phyloP scores from a whole-genome alignment of 805 yeast species.

The Millerozyma acaciae region DNA sequence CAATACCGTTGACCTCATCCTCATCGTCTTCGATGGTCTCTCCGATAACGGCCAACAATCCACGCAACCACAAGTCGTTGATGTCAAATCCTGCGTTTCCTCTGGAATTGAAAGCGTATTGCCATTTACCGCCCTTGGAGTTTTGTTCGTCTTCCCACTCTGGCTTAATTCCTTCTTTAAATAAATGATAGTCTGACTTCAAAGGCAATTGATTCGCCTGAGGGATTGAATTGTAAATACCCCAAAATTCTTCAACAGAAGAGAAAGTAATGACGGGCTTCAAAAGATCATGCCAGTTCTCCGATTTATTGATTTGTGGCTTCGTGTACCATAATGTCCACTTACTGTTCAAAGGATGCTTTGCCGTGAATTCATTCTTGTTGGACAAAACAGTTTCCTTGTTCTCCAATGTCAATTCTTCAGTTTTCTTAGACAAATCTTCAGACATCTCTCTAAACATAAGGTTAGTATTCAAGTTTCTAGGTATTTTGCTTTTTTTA shows the following conservation, averaged over 20 bases:
- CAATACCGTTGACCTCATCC: conserved; percentile 90
- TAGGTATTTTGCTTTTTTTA: no score
- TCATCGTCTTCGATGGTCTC: conserved; percentile 85
- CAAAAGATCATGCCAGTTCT: conserved; percentile 88
- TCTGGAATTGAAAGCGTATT: conserved; percentile 61
- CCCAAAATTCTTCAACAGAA: conserved; percentile 99
- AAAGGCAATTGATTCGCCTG: conserved; percentile 85
- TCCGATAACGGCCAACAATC: conserved; percentile 86
- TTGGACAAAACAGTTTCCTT: conserved; percentile 53
- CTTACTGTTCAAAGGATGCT: conserved; percentile 84
- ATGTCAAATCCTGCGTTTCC: conserved; percentile 56
- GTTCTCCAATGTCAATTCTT: conserved; percentile 39
- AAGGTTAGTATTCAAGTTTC: no score
- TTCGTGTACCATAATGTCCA: conserved; percentile 99
- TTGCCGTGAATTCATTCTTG: conserved; percentile 63
- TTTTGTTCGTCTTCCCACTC: conserved; percentile 97
- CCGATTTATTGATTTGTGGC: conserved; percentile 74
- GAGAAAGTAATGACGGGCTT: conserved; percentile 89
- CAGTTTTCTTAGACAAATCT: conserved; percentile 43
- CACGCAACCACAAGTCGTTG: conserved; percentile 90
- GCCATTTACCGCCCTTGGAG: conserved; percentile 92
- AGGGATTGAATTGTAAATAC: conserved; percentile 90
- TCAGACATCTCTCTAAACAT: conserved; percentile 47
- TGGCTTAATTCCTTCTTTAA: conserved; percentile 90
- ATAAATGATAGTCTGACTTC: conserved; percentile 91